Evolutionary conservation across 2,329 filamentous ascomycete species (phyloP).

Genomic region (Colletotrichum zoysiae): DNA sequence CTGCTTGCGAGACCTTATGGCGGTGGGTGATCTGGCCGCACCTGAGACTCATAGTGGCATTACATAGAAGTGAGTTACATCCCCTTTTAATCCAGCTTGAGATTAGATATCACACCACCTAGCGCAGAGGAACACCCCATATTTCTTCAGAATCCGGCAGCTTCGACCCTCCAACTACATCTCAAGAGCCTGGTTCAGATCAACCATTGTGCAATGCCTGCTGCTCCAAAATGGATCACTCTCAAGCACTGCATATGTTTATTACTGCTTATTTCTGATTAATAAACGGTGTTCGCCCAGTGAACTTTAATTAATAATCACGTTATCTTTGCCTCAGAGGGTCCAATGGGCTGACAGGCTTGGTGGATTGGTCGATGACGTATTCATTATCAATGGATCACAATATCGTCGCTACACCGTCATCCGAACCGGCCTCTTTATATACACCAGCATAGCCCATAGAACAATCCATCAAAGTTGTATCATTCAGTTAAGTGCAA

Average conservation of each 20-base stretch:
- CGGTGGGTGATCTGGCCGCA: too few species aligned
- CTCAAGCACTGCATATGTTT: not conserved
- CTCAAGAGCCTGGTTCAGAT: too few species aligned
- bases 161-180: too few species aligned
- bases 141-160: too few species aligned
- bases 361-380: conserved; percentile 31
- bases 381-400: conserved; percentile 11
- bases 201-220: not conserved
- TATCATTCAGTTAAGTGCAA: not conserved
- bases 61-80: too few species aligned
- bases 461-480: rapidly evolving
- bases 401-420: conserved; percentile 3
- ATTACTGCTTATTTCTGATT: not conserved
- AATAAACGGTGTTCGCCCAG: not conserved
- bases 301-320: not conserved
- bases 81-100: too few species aligned
- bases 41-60: too few species aligned
- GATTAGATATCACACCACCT: too few species aligned
- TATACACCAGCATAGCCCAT: not conserved
- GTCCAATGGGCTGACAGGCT: not conserved
- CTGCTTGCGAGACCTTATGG: too few species aligned
- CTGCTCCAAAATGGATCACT: not conserved
- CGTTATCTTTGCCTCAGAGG: not conserved
- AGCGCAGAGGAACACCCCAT: too few species aligned
- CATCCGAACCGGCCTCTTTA: not conserved